phyloP scores from a whole-genome alignment of 2,329 filamentous ascomycete genomes.

The Plectosphaerella sp. region DNA sequence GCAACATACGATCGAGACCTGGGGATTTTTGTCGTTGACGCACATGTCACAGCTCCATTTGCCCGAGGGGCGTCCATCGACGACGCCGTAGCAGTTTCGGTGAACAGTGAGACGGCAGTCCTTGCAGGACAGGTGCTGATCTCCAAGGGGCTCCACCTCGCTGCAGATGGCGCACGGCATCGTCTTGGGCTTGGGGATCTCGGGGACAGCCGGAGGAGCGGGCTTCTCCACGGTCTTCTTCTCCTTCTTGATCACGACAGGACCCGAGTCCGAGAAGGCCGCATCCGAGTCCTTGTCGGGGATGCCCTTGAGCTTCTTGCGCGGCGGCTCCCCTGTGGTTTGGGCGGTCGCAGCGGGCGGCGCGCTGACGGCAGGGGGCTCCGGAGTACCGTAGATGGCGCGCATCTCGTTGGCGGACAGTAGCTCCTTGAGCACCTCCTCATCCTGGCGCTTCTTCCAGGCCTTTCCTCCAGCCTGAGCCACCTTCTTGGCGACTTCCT shows the following conservation, averaged over 20 bases:
- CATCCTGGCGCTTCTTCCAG: constrained; percentile 85
- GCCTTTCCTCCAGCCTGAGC: constrained; percentile 73
- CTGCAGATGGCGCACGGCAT: constrained; percentile 85
- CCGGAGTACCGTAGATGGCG: constrained; percentile 32
- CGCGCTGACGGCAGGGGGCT: constrained; percentile 20
- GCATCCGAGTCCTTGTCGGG: constrained; percentile 48
- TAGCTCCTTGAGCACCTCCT: constrained; percentile 78
- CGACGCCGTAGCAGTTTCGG: constrained; percentile 84
- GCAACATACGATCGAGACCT: constrained; percentile 76
- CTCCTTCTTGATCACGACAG: constrained; percentile 46
- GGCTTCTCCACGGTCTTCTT: constrained; percentile 49
- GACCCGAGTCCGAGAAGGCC: constrained; percentile 38
- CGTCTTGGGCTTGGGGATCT: constrained; percentile 71
- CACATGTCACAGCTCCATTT: constrained; percentile 98
- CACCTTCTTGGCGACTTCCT: constrained; percentile 87
- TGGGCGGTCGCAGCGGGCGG: constrained; percentile 21
- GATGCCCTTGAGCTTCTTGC: constrained; percentile 58
- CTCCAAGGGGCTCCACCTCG: constrained; percentile 65
- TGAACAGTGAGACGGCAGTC: constrained; percentile 92
- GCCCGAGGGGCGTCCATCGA: constrained; percentile 60
- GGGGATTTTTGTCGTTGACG: constrained; percentile 85
- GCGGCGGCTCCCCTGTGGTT: constrained; percentile 47
- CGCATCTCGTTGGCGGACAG: constrained; percentile 60
- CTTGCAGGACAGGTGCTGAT: constrained; percentile 72
- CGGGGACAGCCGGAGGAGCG: constrained; percentile 61